Evolutionary conservation across 148 eudicot species (phyloP), one percentile per base, ranked within the genome.

Genomic region (Camellia lanceoleosa): DNA sequence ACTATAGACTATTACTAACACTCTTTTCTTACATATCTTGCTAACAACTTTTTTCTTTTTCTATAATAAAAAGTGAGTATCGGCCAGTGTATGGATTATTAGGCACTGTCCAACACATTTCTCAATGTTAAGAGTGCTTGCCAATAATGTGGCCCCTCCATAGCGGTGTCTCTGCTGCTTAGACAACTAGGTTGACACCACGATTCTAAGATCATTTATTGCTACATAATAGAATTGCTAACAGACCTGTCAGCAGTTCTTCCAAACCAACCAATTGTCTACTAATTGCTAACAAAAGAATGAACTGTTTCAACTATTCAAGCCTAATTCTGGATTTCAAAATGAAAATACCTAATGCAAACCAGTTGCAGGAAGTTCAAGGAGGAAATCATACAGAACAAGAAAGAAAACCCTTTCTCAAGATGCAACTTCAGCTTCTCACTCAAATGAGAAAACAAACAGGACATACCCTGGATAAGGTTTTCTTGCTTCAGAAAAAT

Each of bases 401-500:
- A 19, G 44, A 56, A 30, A 76, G 42, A 49, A n/a, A 69, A 42
- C 7, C n/a, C 54, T 4, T 47, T 46, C 23, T 62, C 3, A 76
- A 71, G 55, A 72, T 15, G 19, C n/a, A 82, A 73, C 68, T 19
- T 68, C 60, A 60, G 56, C 70, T 47, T 74, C 43, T 49, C 71
- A 4, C 51, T 9, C 9, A 60, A 30, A 66, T 43, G 65, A 69
- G 11, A 77, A 79, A 66, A 64, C 15, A 60, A 73, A 30, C 18
- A 67, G 78, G 78, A 73, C 85, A 71, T 87, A 97, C 99, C 99
- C 88, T 97, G 99, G 81, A 97, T 97, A 69, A 97, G 98, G 84
- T 97, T 97, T 83, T 97, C 99, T 84, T 94, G 98, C 88, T 97
- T 97, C 62, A 97, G 86, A 82, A 97, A 97, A 83, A 97, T 97